Percentiles rank a stretch among this genome's conserved stretches.
Conservation (phyloP, 2,329 filamentous ascomycete genomes). For the Thelonectria rubi region DNA sequence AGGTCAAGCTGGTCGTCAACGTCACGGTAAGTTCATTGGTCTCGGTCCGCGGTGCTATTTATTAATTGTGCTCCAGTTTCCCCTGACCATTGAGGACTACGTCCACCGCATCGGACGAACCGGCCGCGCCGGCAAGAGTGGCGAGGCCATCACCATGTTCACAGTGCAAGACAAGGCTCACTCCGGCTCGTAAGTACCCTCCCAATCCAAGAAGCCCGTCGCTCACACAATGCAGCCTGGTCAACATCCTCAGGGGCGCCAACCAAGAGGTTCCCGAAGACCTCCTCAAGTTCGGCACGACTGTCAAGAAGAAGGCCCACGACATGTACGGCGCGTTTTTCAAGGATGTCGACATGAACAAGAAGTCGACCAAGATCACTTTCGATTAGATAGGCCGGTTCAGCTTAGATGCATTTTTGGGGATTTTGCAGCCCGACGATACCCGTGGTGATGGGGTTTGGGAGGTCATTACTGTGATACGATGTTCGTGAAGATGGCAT, state of each 20-base stretch:
- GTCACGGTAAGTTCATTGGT: constrained; percentile 67
- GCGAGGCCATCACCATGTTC: constrained; percentile 91
- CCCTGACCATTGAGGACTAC: constrained; percentile 94
- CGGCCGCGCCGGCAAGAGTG: constrained; percentile 88
- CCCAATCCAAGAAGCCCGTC: background rate
- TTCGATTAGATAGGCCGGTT: constrained; percentile 73
- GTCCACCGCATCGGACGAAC: constrained; percentile 97
- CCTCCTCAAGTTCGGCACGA: constrained; percentile 94
- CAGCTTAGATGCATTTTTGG: no score
- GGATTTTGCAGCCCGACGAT: no score
- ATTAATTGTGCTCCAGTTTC: constrained; percentile 67
- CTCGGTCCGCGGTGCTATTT: background rate
- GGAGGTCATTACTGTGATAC: no score
- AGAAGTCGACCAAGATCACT: constrained; percentile 89
- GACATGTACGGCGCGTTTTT: constrained; percentile 95
- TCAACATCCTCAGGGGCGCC: constrained; percentile 95
- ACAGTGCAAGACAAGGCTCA: constrained; percentile 94
- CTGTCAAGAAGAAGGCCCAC: constrained; percentile 98
- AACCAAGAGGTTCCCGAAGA: constrained; percentile 91
- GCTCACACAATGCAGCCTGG: constrained; percentile 65
- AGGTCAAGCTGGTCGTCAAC: constrained; percentile 94
- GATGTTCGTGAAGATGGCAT: no score
- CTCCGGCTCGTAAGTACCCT: constrained; percentile 78
- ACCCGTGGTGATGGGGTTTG: no score
- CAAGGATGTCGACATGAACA: constrained; percentile 85